These are phyloP conservation scores for Trichoderma sp. DNA, from an alignment of 2,329 filamentous ascomycete species.

Conservation along the genomic window DNA sequence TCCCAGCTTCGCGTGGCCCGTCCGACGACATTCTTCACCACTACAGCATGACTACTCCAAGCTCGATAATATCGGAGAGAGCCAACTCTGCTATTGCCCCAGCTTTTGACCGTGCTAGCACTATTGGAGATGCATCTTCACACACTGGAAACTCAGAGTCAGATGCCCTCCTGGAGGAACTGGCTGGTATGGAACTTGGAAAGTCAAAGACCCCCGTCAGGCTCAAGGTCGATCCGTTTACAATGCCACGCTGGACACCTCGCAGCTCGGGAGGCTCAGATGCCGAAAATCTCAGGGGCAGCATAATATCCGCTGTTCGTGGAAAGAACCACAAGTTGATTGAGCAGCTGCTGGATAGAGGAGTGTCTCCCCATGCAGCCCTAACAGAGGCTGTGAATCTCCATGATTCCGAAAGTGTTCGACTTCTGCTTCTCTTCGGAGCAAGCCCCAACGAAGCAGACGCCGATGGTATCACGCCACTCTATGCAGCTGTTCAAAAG, in stretches of 20 bases:
- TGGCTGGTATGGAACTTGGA: slow-evolving; percentile 5
- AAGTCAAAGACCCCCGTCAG: slow-evolving; percentile 23
- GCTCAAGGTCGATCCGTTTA: slow-evolving; percentile 48
- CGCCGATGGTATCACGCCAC: slow-evolving; percentile 49
- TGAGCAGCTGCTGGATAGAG: slow-evolving; percentile 57
- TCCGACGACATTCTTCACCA: slow-evolving; percentile 4
- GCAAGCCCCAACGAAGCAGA: slow-evolving; percentile 55
- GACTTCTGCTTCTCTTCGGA: slow-evolving; percentile 56
- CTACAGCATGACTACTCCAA: slow-evolving; percentile 4
- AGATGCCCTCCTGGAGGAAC: slow-evolving; percentile 5
- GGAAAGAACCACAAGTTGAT: slow-evolving; percentile 55
- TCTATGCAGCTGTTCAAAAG: slow-evolving; percentile 51
- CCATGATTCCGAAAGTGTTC: slow-evolving; percentile 53
- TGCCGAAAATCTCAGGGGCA: slow-evolving; percentile 30
- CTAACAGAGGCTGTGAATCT: slow-evolving; percentile 53
- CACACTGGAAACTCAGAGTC: slow-evolving; percentile 3
- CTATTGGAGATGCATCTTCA: slow-evolving; percentile 8
- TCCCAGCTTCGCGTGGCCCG: background rate
- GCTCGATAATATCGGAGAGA: background rate
- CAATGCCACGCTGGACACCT: slow-evolving; percentile 53
- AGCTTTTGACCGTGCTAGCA: slow-evolving; percentile 7
- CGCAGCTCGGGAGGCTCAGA: slow-evolving; percentile 4
- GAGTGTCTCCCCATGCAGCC: slow-evolving; percentile 50
- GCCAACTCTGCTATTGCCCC: background rate
- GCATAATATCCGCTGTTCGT: slow-evolving; percentile 55